These are phyloP conservation scores for Blastocystis sp. DNA, from an alignment of 352 stramenopile species.

Conservation along the genomic window DNA sequence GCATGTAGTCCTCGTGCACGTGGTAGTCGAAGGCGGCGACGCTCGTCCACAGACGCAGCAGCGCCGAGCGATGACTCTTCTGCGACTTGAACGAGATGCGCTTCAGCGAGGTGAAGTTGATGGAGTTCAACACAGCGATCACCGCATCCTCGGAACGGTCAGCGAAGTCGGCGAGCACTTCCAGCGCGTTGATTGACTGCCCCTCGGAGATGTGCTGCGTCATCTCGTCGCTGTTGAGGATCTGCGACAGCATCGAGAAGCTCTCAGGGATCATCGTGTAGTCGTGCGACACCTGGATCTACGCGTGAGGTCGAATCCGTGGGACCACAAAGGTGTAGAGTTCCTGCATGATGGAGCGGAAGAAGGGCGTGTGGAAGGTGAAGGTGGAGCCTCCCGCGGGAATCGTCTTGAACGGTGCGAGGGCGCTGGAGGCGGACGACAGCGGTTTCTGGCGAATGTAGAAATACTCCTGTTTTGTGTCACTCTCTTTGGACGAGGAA, in stretches of 20 bases:
- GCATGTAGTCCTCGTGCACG: slow-evolving; percentile 60
- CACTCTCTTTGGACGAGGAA: neutral
- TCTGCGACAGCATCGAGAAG: slow-evolving; percentile 57
- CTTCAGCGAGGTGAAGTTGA: slow-evolving; percentile 63
- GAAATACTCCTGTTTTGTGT: neutral
- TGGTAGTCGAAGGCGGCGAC: slow-evolving; percentile 26
- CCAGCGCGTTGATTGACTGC: slow-evolving; percentile 46
- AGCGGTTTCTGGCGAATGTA: neutral
- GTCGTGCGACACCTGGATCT: slow-evolving; percentile 14
- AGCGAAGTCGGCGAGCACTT: slow-evolving; percentile 46
- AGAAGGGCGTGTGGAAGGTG: slow-evolving; percentile 62
- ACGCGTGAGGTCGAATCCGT: neutral
- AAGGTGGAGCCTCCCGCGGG: neutral
- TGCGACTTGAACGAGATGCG: slow-evolving; percentile 42
- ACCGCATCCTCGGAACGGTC: slow-evolving; percentile 3
- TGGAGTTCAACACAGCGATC: slow-evolving; percentile 32
- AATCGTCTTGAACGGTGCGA: neutral
- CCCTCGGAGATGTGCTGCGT: slow-evolving; percentile 39
- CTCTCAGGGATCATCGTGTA: slow-evolving; percentile 18
- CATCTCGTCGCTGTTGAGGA: slow-evolving; percentile 66
- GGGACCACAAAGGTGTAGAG: slow-evolving; percentile 21
- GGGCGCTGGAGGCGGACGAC: neutral
- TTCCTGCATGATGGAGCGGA: slow-evolving; percentile 33
- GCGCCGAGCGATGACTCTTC: neutral
- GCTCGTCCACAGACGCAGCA: slow-evolving; percentile 54